Percentiles rank a stretch among this genome's conserved stretches.
Evolutionary conservation across 805 yeast genomes (phyloP).

Genomic region (Soucietia sequanensis): DNA sequence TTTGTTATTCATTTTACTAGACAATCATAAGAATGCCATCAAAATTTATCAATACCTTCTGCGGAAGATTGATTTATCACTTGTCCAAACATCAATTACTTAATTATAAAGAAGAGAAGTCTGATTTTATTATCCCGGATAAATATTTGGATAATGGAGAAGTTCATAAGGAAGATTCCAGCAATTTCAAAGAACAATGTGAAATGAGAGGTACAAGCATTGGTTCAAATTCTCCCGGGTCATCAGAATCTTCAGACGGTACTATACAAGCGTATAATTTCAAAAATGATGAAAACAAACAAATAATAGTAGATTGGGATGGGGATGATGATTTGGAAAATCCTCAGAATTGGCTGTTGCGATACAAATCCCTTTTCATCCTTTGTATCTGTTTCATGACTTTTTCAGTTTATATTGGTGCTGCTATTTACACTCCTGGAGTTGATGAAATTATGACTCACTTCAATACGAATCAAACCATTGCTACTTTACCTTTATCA

Average conservation of each 20-base stretch:
- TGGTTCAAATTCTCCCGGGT: too few species aligned
- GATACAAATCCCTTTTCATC: constrained; percentile 38
- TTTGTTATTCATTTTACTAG: too few species aligned
- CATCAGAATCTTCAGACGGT: too few species aligned
- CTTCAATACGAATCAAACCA: constrained; percentile 42
- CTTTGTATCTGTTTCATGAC: constrained; percentile 45
- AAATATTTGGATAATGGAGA: constrained; percentile 18
- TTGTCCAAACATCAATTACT: constrained; percentile 24
- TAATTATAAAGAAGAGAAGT: constrained; percentile 24
- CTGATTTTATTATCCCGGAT: constrained; percentile 30
- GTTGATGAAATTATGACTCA: constrained; percentile 42
- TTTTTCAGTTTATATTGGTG: constrained; percentile 53
- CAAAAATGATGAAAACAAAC: too few species aligned
- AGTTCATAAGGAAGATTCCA: constrained; percentile 1
- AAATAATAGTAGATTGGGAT: constrained; percentile 26
- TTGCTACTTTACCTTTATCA: constrained; percentile 51
- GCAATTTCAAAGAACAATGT: too few species aligned
- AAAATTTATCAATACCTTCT: constrained; percentile 31
- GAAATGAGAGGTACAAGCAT: too few species aligned
- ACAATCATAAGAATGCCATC: too few species aligned
- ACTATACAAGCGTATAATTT: too few species aligned
- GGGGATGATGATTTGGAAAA: constrained; percentile 52
- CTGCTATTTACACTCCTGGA: constrained; percentile 57
- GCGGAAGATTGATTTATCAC: constrained; percentile 27
- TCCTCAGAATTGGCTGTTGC: constrained; percentile 56